Percentiles rank a stretch among this genome's conserved stretches.
Evolutionary conservation across 2,329 filamentous ascomycete genomes (phyloP).

Genomic region (Plectosphaerella cucumerina): DNA sequence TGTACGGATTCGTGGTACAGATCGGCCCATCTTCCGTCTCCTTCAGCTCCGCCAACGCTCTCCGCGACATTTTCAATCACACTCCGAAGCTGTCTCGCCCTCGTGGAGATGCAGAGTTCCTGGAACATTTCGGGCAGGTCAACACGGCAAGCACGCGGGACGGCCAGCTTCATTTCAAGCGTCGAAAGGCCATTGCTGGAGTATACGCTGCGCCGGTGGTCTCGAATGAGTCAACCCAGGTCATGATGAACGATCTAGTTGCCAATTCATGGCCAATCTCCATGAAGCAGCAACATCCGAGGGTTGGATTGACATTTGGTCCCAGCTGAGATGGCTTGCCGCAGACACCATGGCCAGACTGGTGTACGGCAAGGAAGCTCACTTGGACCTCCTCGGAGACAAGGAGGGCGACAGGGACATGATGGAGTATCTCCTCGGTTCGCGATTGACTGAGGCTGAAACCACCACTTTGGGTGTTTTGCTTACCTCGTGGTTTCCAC

Average conservation of each 20-base stretch:
- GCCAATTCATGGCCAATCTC: background rate
- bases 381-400: background rate
- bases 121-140: background rate
- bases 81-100: background rate
- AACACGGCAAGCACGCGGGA: background rate
- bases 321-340: background rate
- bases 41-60: background rate
- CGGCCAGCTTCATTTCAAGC: background rate
- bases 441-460: background rate
- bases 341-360: background rate
- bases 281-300: no score
- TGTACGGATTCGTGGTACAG: background rate
- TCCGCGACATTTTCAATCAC: constrained; percentile 1
- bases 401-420: background rate
- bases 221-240: background rate
- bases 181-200: background rate
- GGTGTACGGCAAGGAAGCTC: background rate
- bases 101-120: background rate
- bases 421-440: background rate
- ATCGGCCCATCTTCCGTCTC: background rate
- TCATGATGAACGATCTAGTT: background rate
- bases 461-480: background rate
- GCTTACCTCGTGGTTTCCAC: background rate
- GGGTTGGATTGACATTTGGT: background rate
- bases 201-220: background rate